These are phyloP conservation scores for Haplosporangium sp. DNA, from an alignment of 371 early-diverging fungal species.

Conservation along the genomic window DNA sequence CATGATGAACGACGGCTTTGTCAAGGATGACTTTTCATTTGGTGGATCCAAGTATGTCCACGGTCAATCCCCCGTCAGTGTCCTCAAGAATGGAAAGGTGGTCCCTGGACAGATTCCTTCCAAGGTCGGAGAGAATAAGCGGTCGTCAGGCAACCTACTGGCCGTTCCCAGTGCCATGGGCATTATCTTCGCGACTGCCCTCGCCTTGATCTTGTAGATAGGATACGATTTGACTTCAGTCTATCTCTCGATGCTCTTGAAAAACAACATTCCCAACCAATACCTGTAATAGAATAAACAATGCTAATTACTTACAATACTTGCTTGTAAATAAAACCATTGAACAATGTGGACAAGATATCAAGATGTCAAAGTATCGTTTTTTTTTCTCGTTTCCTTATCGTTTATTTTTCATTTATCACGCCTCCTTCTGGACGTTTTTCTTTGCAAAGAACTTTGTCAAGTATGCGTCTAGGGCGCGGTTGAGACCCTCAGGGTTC, in stretches of 20 bases:
- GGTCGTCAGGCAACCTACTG: background rate
- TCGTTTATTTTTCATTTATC: no score
- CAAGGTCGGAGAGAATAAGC: constrained; percentile 13
- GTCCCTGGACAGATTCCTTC: constrained; percentile 42
- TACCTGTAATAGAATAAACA: no score
- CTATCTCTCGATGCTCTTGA: no score
- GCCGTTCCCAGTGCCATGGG: constrained; percentile 6
- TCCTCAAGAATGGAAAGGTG: constrained; percentile 40
- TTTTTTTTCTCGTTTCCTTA: no score
- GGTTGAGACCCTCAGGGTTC: constrained; percentile 22
- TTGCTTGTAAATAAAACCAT: background rate
- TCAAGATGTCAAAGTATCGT: no score
- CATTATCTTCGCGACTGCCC: background rate
- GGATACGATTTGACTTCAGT: no score
- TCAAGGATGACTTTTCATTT: constrained; percentile 62
- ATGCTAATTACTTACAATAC: no score
- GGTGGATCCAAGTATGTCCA: constrained; percentile 62
- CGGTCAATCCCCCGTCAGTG: constrained; percentile 57
- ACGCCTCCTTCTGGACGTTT: no score
- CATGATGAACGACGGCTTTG: constrained; percentile 54
- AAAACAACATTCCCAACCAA: no score
- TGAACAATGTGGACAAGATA: background rate
- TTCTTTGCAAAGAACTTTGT: constrained; percentile 11
- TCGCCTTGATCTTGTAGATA: no score
- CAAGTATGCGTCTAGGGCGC: constrained; percentile 2